These are phyloP conservation scores for Tetrahymena elliotti DNA, from an alignment of 73 alveolate genomes.

Conservation along the genomic window DNA sequence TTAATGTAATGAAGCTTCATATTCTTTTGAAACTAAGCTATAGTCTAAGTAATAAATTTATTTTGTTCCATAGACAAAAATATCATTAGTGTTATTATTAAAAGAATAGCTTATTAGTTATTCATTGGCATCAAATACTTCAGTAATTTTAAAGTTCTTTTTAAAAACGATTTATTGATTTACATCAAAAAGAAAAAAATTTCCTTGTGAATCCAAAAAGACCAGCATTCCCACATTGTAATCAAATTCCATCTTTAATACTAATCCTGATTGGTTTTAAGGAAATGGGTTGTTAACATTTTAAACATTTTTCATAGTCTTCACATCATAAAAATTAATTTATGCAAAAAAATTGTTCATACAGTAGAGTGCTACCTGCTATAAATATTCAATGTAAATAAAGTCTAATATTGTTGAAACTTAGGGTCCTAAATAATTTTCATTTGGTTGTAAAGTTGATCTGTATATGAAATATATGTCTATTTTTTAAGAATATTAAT, in stretches of 20 bases:
- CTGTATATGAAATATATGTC: not conserved
- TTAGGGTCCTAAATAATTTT: not conserved
- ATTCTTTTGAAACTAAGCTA: not conserved
- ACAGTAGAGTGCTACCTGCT: not conserved
- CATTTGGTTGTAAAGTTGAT: not conserved
- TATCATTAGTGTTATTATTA: not conserved
- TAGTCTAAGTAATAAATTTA: not conserved
- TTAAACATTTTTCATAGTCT: not conserved
- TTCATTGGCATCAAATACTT: too few relatives aligned
- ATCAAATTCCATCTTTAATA: not conserved
- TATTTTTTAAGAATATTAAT: too few relatives aligned
- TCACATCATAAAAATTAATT: not conserved
- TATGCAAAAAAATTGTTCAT: not conserved
- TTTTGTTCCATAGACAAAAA: not conserved
- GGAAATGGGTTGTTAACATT: not conserved
- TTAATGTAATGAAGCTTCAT: not conserved
- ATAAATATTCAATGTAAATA: not conserved
- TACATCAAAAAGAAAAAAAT: too few relatives aligned
- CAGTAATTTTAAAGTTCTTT: too few relatives aligned
- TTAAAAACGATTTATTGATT: too few relatives aligned
- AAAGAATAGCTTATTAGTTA: not conserved
- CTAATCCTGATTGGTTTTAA: not conserved
- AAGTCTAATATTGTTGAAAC: too few relatives aligned
- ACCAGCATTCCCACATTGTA: not conserved
- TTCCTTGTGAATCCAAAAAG: too few relatives aligned